Percentiles rank a stretch among this genome's conserved stretches.
phyloP scores from a whole-genome alignment of 2,329 filamentous ascomycete species.

The Colletotrichum musae region DNA sequence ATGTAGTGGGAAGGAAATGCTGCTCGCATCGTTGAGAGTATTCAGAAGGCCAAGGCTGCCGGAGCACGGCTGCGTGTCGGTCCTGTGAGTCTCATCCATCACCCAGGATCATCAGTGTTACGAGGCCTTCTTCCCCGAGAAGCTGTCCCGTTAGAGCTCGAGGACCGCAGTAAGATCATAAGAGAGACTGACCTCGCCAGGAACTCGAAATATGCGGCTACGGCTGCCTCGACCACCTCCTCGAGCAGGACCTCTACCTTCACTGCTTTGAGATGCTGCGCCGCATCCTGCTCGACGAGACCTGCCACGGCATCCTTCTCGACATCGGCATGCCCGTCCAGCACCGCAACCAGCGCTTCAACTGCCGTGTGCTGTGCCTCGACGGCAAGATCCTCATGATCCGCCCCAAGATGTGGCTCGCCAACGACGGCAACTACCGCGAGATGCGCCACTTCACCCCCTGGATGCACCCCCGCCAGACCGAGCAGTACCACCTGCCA shows the following conservation, averaged over 20 bases:
- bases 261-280: constrained; percentile 75
- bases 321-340: constrained; percentile 76
- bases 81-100: constrained; percentile 49
- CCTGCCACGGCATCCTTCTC: constrained; percentile 76
- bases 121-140: constrained; percentile 43
- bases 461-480: constrained; percentile 70
- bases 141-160: neutral
- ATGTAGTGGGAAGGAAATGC: constrained; percentile 66
- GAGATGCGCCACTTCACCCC: constrained; percentile 75
- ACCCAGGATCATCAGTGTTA: neutral
- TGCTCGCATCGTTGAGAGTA: constrained; percentile 72
- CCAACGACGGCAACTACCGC: constrained; percentile 76
- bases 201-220: constrained; percentile 70
- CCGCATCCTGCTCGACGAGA: constrained; percentile 71
- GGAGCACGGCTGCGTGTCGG: constrained; percentile 71
- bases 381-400: constrained; percentile 80
- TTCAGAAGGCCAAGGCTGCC: constrained; percentile 56
- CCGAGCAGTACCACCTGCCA: constrained; percentile 77
- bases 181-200: constrained; percentile 23
- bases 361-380: constrained; percentile 57
- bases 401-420: constrained; percentile 78
- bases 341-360: constrained; percentile 57
- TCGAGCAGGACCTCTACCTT: constrained; percentile 68
- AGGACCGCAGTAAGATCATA: too few species aligned
- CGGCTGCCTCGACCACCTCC: constrained; percentile 40